A percentile compares a stretch with the other conserved stretches of the same genome.
Conservation (phyloP, 176 grass and related monocot genomes). For the Typha latifolia region DNA sequence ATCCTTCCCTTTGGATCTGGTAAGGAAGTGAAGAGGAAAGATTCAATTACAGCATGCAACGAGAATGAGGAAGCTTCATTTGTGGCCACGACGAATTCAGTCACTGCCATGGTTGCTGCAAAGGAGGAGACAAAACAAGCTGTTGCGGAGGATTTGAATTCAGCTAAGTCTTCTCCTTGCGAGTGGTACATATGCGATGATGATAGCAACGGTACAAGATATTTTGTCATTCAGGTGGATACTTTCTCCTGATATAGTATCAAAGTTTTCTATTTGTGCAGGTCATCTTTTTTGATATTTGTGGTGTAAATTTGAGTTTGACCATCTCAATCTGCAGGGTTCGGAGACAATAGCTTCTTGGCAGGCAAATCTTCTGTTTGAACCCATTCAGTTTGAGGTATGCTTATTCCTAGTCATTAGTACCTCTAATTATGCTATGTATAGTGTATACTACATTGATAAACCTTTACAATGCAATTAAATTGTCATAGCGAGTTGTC, state of each 20-base stretch:
- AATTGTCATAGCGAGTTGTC: too few species aligned
- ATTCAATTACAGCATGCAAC: conserved; percentile 8
- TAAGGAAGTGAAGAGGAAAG: conserved; percentile 8
- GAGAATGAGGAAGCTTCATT: conserved; percentile 41
- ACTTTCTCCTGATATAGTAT: background rate
- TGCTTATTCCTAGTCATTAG: background rate
- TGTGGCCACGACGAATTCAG: conserved; percentile 65
- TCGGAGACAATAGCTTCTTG: conserved; percentile 79
- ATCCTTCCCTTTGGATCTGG: conserved; percentile 48
- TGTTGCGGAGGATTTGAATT: conserved; percentile 80
- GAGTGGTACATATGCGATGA: conserved; percentile 89
- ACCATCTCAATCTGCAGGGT: conserved; percentile 42
- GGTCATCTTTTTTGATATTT: background rate
- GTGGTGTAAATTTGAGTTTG: background rate
- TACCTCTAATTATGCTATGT: too few species aligned
- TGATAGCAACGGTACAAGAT: conserved; percentile 55
- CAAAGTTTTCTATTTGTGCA: background rate
- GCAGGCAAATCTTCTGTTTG: conserved; percentile 96
- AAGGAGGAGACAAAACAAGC: conserved; percentile 70
- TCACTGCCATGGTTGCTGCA: conserved; percentile 75
- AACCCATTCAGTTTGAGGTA: conserved; percentile 92
- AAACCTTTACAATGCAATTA: too few species aligned
- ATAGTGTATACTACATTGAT: too few species aligned
- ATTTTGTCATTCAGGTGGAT: conserved; percentile 79
- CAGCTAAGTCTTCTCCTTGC: conserved; percentile 47